phyloP scores from a whole-genome alignment of 805 yeast species.

The Wickerhamia fluorescens region DNA sequence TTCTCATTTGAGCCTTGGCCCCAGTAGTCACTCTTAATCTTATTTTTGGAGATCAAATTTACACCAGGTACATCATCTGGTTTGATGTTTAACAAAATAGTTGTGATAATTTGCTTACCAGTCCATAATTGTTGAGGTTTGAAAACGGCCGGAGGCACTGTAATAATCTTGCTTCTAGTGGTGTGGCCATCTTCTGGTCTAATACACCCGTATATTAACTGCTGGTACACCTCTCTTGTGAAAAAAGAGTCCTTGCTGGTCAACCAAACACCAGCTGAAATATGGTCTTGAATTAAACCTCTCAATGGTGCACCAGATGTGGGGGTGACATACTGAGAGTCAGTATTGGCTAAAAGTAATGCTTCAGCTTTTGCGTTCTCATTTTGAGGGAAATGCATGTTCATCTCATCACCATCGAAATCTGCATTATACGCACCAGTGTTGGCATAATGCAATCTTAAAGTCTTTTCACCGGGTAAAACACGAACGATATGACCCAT shows the following conservation, averaged over 20 bases:
- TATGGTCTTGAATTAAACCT: constrained; percentile 98
- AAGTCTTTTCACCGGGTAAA: constrained; percentile 93
- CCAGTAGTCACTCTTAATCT: constrained; percentile 94
- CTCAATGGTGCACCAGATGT: constrained; percentile 97
- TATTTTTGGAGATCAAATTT: constrained; percentile 75
- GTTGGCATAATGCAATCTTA: constrained; percentile 95
- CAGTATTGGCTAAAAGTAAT: constrained; percentile 88
- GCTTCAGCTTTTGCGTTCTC: constrained; percentile 98
- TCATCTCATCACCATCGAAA: constrained; percentile 99
- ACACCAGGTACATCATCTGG: constrained; percentile 89
- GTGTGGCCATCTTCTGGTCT: constrained; percentile 98
- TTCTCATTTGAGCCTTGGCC: constrained; percentile 78
- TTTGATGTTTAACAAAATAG: constrained; percentile 82
- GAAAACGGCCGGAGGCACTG: constrained; percentile 82
- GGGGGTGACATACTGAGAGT: constrained; percentile 95
- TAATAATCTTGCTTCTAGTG: constrained; percentile 55
- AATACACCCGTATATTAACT: constrained; percentile 85
- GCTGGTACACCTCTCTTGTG: constrained; percentile 88
- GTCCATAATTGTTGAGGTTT: constrained; percentile 95
- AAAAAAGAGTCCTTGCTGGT: constrained; percentile 89
- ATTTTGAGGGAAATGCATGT: constrained; percentile 98
- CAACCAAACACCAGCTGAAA: constrained; percentile 98
- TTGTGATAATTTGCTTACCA: constrained; percentile 93
- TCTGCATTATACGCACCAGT: constrained; percentile 99
- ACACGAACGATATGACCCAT: constrained; percentile 99